These are phyloP conservation scores for Blastocystis sp. DNA, from an alignment of 352 stramenopile genomes.

Conservation along the genomic window DNA sequence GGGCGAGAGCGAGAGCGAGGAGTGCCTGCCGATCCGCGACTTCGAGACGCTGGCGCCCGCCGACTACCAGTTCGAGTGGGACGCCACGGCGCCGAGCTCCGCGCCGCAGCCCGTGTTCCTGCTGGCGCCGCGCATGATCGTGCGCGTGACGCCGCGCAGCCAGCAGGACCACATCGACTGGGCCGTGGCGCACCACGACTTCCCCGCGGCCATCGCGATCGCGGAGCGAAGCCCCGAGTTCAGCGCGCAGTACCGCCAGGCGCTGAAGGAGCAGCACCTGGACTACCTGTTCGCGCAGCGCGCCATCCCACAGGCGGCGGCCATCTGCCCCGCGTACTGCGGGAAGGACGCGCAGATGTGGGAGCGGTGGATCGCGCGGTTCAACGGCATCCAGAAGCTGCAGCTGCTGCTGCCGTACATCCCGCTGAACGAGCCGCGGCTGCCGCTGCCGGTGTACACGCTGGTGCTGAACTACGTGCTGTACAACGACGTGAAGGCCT, in stretches of 20 bases:
- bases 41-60: neutral
- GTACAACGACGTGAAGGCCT: slow-evolving; percentile 49
- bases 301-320: slow-evolving; percentile 7
- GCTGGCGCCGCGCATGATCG: slow-evolving; percentile 9
- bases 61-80: slow-evolving; percentile 43
- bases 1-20: slow-evolving; percentile 9
- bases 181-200: slow-evolving; percentile 47
- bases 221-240: neutral
- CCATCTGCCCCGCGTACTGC: slow-evolving; percentile 20
- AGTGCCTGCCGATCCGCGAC: slow-evolving; percentile 40
- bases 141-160: slow-evolving; percentile 2
- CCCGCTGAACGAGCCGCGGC: slow-evolving; percentile 34
- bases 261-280: slow-evolving; percentile 35
- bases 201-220: neutral
- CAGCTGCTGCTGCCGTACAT: slow-evolving; percentile 49
- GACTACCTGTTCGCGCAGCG: slow-evolving; percentile 21
- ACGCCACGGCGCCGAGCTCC: neutral
- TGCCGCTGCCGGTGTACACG: slow-evolving; percentile 52
- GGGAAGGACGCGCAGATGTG: slow-evolving; percentile 37
- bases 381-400: slow-evolving; percentile 49
- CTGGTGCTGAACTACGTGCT: slow-evolving; percentile 63
- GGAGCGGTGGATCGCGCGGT: slow-evolving; percentile 61
- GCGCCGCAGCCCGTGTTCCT: slow-evolving; percentile 25
- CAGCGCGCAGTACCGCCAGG: neutral
- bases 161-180: slow-evolving; percentile 58